Conservation (phyloP, 202 grass and related monocot species). For the Eragrostis tef region DNA sequence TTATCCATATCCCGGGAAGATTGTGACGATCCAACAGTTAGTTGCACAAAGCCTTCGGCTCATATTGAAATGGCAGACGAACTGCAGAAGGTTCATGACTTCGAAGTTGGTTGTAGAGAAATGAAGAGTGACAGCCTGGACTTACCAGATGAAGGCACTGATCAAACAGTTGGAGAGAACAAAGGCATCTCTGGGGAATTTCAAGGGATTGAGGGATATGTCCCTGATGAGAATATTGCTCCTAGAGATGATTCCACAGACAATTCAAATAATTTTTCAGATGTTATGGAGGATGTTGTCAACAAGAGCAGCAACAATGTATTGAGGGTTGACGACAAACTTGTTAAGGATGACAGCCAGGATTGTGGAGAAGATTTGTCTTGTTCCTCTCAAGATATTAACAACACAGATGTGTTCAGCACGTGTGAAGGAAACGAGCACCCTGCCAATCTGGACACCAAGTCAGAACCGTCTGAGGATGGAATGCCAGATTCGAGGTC, state of each 20-base stretch:
- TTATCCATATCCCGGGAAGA: constrained; percentile 34
- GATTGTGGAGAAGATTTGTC: constrained; percentile 26
- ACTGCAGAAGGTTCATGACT: constrained; percentile 40
- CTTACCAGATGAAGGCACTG: constrained; percentile 31
- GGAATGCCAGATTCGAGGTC: constrained; percentile 14
- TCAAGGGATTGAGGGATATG: constrained; percentile 32
- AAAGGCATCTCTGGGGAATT: constrained; percentile 17
- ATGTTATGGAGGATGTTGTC: constrained; percentile 35
- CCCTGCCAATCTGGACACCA: constrained; percentile 4
- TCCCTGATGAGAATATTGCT: constrained; percentile 34
- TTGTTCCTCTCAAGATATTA: constrained; percentile 27
- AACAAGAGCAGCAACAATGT: neutral
- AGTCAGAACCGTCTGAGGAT: constrained; percentile 26
- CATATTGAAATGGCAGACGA: constrained; percentile 26
- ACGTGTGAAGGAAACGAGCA: constrained; percentile 1
- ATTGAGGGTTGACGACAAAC: neutral
- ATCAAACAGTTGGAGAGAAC: constrained; percentile 39
- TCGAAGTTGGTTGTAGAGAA: constrained; percentile 13
- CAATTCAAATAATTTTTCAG: constrained; percentile 37
- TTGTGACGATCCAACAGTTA: constrained; percentile 41
- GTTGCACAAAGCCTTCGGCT: constrained; percentile 21
- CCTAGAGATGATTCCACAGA: constrained; percentile 33
- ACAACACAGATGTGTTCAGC: constrained; percentile 11
- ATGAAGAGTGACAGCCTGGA: constrained; percentile 27
- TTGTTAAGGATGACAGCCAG: neutral